Base-by-base conservation (phyloP, 139 green algal species). In the Coccomyxa sp. region DNA sequence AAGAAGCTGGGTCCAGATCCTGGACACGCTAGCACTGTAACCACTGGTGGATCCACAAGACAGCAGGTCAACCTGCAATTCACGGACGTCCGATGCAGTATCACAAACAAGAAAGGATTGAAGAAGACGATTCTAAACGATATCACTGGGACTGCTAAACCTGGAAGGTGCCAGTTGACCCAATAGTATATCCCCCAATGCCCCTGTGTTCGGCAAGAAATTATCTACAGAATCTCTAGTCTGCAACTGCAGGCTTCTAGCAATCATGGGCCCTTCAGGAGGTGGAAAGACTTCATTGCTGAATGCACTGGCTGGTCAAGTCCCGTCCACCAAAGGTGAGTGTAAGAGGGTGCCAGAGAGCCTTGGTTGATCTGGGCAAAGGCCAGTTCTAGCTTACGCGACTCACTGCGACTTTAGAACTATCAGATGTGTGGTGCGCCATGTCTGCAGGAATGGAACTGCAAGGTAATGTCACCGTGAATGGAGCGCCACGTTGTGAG, bases 231-330 rank as follows among this genome's bases (percentile, higher is more conserved):
- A 25, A 21, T 21, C 15, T 10, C 1, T 32, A 1, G 32, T 51
- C 3, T 59, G 32, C 13, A 63, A 77, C 58, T 77, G 67, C 74
- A 84, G 88, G 45, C 76, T 93, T 31, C 82, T 91, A 25, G 88
- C 88, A 28, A 89, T 93, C 63, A 89, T 91, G 84, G 90, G 90
- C 0, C 88, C 88, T 82, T 80, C 83, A 67, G 80, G 84, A 13
- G 79, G 79, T 18, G 87, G 94, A 82, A 97, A 96, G 89, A 98
- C 95, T 12, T 95, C 92, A 12, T 90, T 98, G 76, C 90, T 97
- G 0, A 93, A 92, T 21, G 82, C 87, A 17, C 86, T 95, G 60
- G 92, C 95, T 13, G 89, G 91, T 0, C 92, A 96, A 75, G 88
- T 97, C 74, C 86, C 91, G 13, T 81, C 81, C 28, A 85, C 58